A percentile compares a stretch with the other conserved stretches of the same genome.
These are phyloP conservation scores for Coniferiporia weirii DNA, from an alignment of 1,284 basidiomycete genomes.

Conservation along the genomic window DNA sequence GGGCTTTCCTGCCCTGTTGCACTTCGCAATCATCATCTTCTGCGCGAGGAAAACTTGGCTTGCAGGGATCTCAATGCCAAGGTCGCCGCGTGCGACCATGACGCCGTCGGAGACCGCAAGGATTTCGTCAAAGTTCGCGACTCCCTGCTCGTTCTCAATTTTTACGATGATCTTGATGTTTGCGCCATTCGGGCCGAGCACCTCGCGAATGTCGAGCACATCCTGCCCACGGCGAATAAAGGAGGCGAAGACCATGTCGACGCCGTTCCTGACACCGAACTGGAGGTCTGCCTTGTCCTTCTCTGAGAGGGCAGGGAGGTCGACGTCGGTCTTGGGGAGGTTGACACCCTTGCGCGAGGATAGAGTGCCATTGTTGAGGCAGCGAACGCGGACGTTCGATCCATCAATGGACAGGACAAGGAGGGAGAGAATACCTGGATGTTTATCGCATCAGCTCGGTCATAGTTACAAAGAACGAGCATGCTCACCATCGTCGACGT, in stretches of 20 bases:
- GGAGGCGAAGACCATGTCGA: slow-evolving; percentile 98
- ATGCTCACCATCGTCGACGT: slow-evolving; percentile 84
- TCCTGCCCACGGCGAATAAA: slow-evolving; percentile 94
- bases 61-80: slow-evolving; percentile 97
- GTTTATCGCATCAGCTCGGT: background rate
- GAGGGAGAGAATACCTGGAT: slow-evolving; percentile 82
- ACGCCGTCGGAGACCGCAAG: slow-evolving; percentile 91
- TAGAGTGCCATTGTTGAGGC: slow-evolving; percentile 90
- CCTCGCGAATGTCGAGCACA: slow-evolving; percentile 85
- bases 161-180: slow-evolving; percentile 98
- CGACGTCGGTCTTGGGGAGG: slow-evolving; percentile 96
- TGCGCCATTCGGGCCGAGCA: slow-evolving; percentile 88
- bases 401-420: slow-evolving; percentile 87
- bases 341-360: slow-evolving; percentile 99
- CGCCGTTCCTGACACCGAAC: slow-evolving; percentile 96
- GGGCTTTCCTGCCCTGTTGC: slow-evolving; percentile 94
- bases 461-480: background rate
- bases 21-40: slow-evolving; percentile 99
- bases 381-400: slow-evolving; percentile 76
- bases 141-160: slow-evolving; percentile 98
- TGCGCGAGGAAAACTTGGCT: slow-evolving; percentile 97
- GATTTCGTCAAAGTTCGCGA: slow-evolving; percentile 97
- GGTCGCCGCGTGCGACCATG: slow-evolving; percentile 97
- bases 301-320: slow-evolving; percentile 95
- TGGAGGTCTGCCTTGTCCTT: slow-evolving; percentile 96